Base-by-base conservation (phyloP, 129 eudicot species). In the Deinandra increscens region DNA sequence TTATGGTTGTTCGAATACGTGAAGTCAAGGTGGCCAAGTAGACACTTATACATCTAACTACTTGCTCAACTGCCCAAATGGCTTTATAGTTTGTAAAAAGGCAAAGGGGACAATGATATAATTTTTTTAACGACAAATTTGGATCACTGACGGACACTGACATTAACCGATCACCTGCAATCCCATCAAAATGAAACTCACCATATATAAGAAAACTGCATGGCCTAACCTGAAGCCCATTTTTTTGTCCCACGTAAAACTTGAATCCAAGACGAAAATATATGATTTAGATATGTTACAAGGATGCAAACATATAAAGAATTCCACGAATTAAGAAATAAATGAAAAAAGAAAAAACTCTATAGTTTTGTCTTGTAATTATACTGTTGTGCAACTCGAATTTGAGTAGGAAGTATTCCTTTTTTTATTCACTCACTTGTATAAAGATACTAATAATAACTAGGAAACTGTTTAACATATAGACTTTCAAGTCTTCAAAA, bases 1-100 rank as follows among this genome's bases (percentile, higher is more conserved):
- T 58, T 58, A 58, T 58, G 41, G 38, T 29, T 36, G 31, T 60
- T 38, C 17, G 12, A 22, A 70, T 58, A 70, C 26, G 10, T 69
- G 38, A 4, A 48, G 34, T 66, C 79, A 56, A 75, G 66, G 74
- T 55, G 46, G 51, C 59, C 79, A 75, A 56, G 68, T 43, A 31
- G 69, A 67, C 51, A 56, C 68, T 43, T 17, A 1, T 44, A 33
- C 48, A 31, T 36, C 68, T 42, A 56, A 75, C 66, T 41, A 75
- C 38, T 66, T 75, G 79, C 67, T 31, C 13, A 31, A 14, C 56
- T 66, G 61, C 67, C 58, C 49, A 64, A 44, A 14, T 66, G 61
- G 50, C 41, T 75, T 75, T 66, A 66, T 43, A 19, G 49, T 68
- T 56, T 20, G 13, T 45, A 56, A 19, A 5, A 31, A 31, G 49